phyloP scores from a whole-genome alignment of 164 flowering plant species.

The Litsea cubeba region DNA sequence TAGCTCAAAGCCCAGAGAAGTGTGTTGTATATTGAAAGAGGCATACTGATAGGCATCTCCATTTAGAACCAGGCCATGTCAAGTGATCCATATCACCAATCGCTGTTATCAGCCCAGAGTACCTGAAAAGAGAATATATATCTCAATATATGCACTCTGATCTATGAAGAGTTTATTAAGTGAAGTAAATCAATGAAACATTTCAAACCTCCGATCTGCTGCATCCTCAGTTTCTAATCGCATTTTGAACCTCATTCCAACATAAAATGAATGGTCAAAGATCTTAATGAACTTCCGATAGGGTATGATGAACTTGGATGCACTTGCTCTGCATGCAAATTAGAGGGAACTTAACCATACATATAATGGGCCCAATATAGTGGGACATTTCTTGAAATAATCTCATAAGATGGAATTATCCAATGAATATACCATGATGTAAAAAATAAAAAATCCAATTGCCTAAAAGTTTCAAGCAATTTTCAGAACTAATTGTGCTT shows the following conservation, averaged over 20 bases:
- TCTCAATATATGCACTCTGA: not conserved
- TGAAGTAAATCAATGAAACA: not conserved
- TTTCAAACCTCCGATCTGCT: slow-evolving; percentile 68
- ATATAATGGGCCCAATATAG: no score
- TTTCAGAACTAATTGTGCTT: no score
- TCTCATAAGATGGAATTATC: no score
- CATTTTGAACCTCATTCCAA: slow-evolving; percentile 86
- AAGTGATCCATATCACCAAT: slow-evolving; percentile 71
- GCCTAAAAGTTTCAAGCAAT: no score
- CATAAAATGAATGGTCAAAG: slow-evolving; percentile 37
- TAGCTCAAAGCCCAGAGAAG: not conserved
- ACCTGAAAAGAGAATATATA: slow-evolving; percentile 33
- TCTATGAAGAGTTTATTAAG: not conserved
- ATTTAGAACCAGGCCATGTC: slow-evolving; percentile 84
- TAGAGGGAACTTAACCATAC: not conserved
- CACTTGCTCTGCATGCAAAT: slow-evolving; percentile 52
- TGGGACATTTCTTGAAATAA: no score
- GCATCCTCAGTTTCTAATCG: slow-evolving; percentile 87
- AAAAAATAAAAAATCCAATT: no score
- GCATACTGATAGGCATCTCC: slow-evolving; percentile 84
- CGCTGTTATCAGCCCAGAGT: slow-evolving; percentile 68
- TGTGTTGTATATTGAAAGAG: not conserved
- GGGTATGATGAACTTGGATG: slow-evolving; percentile 77
- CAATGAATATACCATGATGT: no score
- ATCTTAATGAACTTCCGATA: slow-evolving; percentile 57